Percentiles rank a stretch among this genome's conserved stretches.
phyloP scores from a whole-genome alignment of 371 early-diverging fungal species.

The Enterospora canceri region DNA sequence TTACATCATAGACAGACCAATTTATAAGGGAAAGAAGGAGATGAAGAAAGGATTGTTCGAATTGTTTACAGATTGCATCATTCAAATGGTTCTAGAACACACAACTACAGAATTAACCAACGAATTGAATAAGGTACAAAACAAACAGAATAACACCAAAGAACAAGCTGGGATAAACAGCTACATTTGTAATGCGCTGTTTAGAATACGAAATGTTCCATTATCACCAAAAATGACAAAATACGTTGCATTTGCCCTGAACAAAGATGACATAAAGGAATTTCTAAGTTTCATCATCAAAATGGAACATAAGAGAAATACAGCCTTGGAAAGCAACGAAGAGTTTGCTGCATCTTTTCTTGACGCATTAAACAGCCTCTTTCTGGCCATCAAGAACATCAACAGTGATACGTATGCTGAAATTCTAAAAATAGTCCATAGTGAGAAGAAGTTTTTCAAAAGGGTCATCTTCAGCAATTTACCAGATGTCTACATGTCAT shows the following conservation, averaged over 20 bases:
- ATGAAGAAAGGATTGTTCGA: background rate
- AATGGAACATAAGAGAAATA: background rate
- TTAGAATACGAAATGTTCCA: background rate
- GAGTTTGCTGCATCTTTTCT: background rate
- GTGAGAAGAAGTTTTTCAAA: constrained; percentile 19
- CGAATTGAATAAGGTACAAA: background rate
- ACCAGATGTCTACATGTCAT: constrained; percentile 3
- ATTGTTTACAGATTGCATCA: background rate
- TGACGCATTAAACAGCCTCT: background rate
- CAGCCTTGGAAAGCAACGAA: background rate
- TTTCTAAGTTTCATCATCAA: background rate
- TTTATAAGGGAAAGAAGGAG: background rate
- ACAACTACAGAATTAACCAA: background rate
- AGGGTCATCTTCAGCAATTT: background rate
- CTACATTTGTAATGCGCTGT: background rate
- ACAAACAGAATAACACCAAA: too few species aligned
- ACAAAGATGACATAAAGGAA: background rate
- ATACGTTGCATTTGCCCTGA: background rate
- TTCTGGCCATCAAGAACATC: background rate
- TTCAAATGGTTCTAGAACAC: background rate
- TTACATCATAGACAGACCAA: background rate
- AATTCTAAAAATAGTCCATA: background rate
- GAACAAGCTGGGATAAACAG: too few species aligned
- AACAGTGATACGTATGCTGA: background rate
- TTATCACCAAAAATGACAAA: background rate